Conservation (phyloP, 495 filamentous ascomycete genomes). For the Parathielavia appendiculata region DNA sequence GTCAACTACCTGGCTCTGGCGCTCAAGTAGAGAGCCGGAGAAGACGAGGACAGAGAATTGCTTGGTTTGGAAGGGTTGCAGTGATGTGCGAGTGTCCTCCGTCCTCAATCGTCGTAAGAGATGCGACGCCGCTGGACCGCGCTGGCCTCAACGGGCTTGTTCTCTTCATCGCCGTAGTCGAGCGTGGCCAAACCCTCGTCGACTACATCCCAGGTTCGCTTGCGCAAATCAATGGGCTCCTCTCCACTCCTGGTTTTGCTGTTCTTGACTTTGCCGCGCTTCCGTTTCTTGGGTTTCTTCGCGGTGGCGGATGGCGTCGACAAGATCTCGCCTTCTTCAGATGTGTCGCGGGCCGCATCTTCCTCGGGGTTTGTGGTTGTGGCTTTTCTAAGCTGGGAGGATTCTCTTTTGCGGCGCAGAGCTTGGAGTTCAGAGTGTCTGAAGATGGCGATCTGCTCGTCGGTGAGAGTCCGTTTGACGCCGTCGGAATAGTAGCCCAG, state of each 20-base stretch:
- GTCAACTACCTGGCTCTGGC: neutral
- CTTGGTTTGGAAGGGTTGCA: neutral
- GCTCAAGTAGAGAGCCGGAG: neutral
- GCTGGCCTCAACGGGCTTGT: slow-evolving; percentile 17
- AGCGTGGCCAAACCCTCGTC: slow-evolving; percentile 48
- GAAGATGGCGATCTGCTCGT: slow-evolving; percentile 87
- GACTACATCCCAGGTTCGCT: slow-evolving; percentile 55
- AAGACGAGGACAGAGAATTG: neutral
- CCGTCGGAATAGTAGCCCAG: slow-evolving; percentile 89
- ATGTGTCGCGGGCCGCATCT: slow-evolving; percentile 20
- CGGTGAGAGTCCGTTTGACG: slow-evolving; percentile 83
- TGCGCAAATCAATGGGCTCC: slow-evolving; percentile 50
- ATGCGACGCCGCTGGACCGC: slow-evolving; percentile 41
- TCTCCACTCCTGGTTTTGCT: slow-evolving; percentile 28
- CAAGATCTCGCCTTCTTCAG: slow-evolving; percentile 31
- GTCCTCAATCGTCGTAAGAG: slow-evolving; percentile 46
- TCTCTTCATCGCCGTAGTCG: slow-evolving; percentile 46
- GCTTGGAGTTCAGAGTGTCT: slow-evolving; percentile 80
- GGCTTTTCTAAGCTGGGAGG: slow-evolving; percentile 21
- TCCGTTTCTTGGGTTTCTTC: slow-evolving; percentile 31
- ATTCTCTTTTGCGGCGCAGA: slow-evolving; percentile 49
- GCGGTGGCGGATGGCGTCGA: slow-evolving; percentile 29
- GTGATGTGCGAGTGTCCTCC: neutral
- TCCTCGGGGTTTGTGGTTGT: slow-evolving; percentile 11
- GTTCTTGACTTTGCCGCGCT: slow-evolving; percentile 34